Percentiles rank a stretch among this genome's conserved stretches.
Evolutionary conservation across 1,284 basidiomycete genomes (phyloP).

Genomic region (Entoloma clypeatum): DNA sequence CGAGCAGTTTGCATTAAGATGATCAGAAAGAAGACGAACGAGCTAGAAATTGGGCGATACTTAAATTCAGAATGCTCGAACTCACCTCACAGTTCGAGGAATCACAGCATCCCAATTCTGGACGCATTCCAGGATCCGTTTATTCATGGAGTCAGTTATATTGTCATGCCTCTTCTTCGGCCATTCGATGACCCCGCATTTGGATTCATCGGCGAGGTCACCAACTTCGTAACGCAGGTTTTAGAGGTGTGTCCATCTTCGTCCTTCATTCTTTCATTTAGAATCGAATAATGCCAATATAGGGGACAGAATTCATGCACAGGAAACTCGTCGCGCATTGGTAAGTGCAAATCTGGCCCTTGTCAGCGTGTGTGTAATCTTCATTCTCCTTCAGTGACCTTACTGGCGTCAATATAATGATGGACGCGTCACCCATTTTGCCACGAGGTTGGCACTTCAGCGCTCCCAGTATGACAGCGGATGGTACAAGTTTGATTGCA

Average conservation of each 20-base stretch:
- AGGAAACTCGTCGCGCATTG: slow-evolving; percentile 29
- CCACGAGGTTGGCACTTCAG: slow-evolving; percentile 30
- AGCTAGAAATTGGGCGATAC: slow-evolving; percentile 12
- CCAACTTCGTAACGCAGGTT: slow-evolving; percentile 28
- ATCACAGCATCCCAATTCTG: slow-evolving; percentile 29
- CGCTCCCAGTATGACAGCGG: slow-evolving; percentile 21
- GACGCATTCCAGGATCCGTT: slow-evolving; percentile 24
- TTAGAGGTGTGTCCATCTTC: slow-evolving; percentile 21
- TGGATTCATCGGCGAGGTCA: slow-evolving; percentile 24
- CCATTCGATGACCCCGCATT: slow-evolving; percentile 29
- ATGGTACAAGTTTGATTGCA: slow-evolving; percentile 20
- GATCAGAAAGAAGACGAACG: slow-evolving; percentile 7
- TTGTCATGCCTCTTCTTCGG: slow-evolving; percentile 29
- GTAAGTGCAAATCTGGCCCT: slow-evolving; percentile 15
- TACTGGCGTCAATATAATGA: slow-evolving; percentile 31
- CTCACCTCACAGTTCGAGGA: slow-evolving; percentile 14
- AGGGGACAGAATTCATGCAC: slow-evolving; percentile 31
- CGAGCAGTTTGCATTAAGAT: slow-evolving; percentile 12
- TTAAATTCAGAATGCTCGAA: slow-evolving; percentile 13
- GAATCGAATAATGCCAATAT: neutral
- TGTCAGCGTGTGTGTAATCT: neutral
- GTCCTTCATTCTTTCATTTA: neutral
- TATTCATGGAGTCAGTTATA: slow-evolving; percentile 20
- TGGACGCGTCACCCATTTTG: slow-evolving; percentile 28
- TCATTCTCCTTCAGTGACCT: slow-evolving; percentile 21